Conservation (phyloP, 192 early-diverging fungal genomes). For the Rhizoclosmatium sp. region DNA sequence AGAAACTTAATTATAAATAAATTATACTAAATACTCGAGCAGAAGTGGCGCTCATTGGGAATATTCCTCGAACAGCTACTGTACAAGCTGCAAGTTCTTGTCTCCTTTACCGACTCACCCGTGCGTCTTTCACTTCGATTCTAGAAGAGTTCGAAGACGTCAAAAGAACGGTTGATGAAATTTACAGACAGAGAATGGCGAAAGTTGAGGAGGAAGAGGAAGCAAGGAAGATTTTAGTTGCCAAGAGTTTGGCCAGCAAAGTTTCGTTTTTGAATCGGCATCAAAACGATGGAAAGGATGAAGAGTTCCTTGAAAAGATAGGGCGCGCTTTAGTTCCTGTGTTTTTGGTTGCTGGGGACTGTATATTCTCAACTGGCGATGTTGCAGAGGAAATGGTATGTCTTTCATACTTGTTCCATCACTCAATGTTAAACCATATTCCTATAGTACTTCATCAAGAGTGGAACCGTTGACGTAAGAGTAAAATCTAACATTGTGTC, state of each 20-base stretch:
- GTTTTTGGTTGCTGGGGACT: no score
- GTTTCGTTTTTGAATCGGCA: constrained; percentile 50
- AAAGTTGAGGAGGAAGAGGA: constrained; percentile 48
- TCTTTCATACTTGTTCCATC: not conserved
- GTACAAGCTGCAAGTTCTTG: constrained; percentile 19
- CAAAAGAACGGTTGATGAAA: constrained; percentile 18
- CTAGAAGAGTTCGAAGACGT: constrained; percentile 46
- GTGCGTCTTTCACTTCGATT: constrained; percentile 21
- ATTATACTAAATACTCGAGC: not conserved
- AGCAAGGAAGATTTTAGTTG: not conserved
- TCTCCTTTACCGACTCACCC: constrained; percentile 26
- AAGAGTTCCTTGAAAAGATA: constrained; percentile 22
- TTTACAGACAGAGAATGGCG: constrained; percentile 53
- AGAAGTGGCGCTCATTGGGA: constrained; percentile 30
- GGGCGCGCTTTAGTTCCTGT: constrained; percentile 45
- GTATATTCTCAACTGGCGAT: not conserved
- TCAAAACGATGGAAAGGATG: constrained; percentile 49
- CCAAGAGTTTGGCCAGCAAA: constrained; percentile 47
- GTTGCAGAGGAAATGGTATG: constrained; percentile 49
- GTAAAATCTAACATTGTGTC: constrained; percentile 37
- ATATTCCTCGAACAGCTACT: constrained; percentile 42
- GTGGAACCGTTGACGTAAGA: constrained; percentile 48
- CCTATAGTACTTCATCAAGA: constrained; percentile 49
- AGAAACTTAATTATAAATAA: not conserved
- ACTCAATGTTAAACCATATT: not conserved